phyloP scores from a whole-genome alignment of 371 early-diverging fungal genomes.

The Dinochytrium kinnereticum region DNA sequence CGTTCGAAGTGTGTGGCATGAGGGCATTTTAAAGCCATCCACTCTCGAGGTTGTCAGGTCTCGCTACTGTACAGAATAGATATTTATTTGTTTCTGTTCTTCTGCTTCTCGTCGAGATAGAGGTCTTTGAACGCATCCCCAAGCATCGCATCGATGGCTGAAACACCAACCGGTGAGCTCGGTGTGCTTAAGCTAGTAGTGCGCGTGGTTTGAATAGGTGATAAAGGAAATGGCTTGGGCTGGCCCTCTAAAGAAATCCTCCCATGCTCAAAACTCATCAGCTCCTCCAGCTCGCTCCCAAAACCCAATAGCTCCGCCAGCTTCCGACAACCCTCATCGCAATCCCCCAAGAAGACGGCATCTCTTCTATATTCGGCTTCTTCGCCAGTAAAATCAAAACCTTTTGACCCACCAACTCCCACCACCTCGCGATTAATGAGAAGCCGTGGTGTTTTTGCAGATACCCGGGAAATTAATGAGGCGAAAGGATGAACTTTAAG shows the following conservation, averaged over 20 bases:
- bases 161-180: constrained; percentile 11
- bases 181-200: background rate
- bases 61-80: too few relatives aligned
- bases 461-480: constrained; percentile 70
- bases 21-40: too few relatives aligned
- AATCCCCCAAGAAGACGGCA: constrained; percentile 73
- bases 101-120: constrained; percentile 26
- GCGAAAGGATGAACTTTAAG: constrained; percentile 83
- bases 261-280: background rate
- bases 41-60: background rate
- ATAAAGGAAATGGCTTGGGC: background rate
- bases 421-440: constrained; percentile 86
- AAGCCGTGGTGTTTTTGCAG: constrained; percentile 72
- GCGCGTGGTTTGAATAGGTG: background rate
- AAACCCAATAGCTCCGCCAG: constrained; percentile 71
- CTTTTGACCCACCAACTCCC: constrained; percentile 61
- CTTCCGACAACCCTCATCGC: constrained; percentile 74
- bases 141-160: constrained; percentile 8
- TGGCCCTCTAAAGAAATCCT: background rate
- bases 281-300: constrained; percentile 51
- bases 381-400: constrained; percentile 79
- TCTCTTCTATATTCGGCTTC: constrained; percentile 56
- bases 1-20: too few relatives aligned
- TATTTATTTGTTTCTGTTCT: too few relatives aligned
- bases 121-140: constrained; percentile 14